Evolutionary conservation across 768 basidiomycete species (phyloP), one percentile per base, ranked within the genome.

Genomic region (Tylopilus felleus): DNA sequence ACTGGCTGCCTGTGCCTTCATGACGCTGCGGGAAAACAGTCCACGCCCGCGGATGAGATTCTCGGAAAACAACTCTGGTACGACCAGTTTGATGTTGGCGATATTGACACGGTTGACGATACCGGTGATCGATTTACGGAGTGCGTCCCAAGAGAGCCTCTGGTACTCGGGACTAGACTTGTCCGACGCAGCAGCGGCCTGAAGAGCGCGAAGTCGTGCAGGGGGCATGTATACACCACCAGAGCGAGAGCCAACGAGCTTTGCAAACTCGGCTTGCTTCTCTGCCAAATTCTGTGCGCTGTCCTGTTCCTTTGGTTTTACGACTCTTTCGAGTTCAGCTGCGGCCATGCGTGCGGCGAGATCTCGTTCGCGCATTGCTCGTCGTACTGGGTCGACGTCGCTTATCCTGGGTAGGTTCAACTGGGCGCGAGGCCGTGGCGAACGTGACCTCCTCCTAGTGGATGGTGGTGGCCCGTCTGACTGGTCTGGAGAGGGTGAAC

Each of bases 71-170:
- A 99, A 73, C 69, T 96, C 92, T 0, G 93, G 92, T 0, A 93
- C 82, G 60, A 96, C 82, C 63, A 88, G 82, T 73, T 98, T 97
- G 82, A 99, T 99, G 70, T 98, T 98, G 61, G 86, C 80, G 19
- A 93, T 80, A 71, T 98, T 98, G 75, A 99, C 92, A 79, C 97
- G 89, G 79, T 99, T 99, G 79, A 98, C 96, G 62, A 98, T 88
- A 93, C 97, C 97, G 27, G 97, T 98, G 65, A 99, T 90, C 47
- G 88, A 91, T 74, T 99, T 99, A 67, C 95, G 86, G 55, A 99
- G 75, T 2, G 97, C 97, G 66, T 99, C 97, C 97, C 97, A 99
- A 10, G 93, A 90, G 55, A 99, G 74, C 10, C 97, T 82, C 72
- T 99, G 97, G 72, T 90, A 98, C 73, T 97, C 95, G 19, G 86